Evolutionary conservation across 768 basidiomycete genomes (phyloP), one percentile per base, ranked within the genome.

Genomic region (Lactifluus piperatus): DNA sequence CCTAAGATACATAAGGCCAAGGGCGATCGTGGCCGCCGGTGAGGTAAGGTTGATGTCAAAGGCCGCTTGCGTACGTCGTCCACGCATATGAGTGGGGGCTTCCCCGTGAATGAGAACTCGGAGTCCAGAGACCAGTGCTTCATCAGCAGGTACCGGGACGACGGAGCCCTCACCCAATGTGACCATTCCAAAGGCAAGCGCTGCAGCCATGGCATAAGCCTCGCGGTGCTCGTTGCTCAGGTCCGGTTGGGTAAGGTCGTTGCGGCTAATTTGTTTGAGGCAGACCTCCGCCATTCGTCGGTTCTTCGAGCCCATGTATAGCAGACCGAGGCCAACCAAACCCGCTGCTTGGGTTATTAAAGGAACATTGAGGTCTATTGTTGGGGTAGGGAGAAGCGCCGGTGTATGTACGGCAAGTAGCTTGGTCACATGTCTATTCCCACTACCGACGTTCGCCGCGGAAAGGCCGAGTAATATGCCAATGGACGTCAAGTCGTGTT

Each of bases 401-500:
- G 93, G 91, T 0, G 93, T 93, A 67, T 97, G 94, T 4, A 97
- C 91, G 0, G 93, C 90, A 14, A 98, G 74, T 26, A 97, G 75
- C 67, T 92, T 93, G 8, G 92, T 97, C 62, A 98, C 85, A 66
- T 94, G 89, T 58, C 82, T 78, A 67, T 97, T 91, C 39, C 82
- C 82, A 57, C 79, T 91, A 5, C 94, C 95, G 30, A 92, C 77
- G 65, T 93, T 91, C 1, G 94, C 91, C 2, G 92, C 91, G 2
- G 93, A 84, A 45, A 98, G 78, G n/a, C 97, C 97, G 4, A 99
- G 82, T 0, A 99, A 79, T 43, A 98, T 81, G 2, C 88, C 97
- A 48, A 97, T 92, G 2, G 92, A 93, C 0, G 95, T 98, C 62
- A 92, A 78, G 66, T 98, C 94, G 69, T 98, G 94, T 67, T 98